Conservation (phyloP, 2,329 filamentous ascomycete species). For the Colletotrichum abscissum region DNA sequence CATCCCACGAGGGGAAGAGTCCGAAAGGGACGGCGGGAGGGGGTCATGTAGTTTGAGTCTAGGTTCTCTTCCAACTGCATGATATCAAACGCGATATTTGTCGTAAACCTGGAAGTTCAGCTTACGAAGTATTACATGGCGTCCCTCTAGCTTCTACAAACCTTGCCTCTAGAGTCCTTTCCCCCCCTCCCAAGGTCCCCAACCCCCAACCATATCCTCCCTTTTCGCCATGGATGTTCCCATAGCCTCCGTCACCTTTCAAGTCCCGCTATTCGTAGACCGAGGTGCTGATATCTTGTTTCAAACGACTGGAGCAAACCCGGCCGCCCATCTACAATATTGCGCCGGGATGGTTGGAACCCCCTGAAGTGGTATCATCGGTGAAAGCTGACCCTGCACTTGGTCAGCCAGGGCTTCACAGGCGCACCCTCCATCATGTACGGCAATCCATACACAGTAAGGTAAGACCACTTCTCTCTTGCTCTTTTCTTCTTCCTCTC, state of each 20-base stretch:
- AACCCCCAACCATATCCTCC: too few relatives aligned
- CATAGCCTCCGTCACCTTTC: not conserved
- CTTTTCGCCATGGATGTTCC: not conserved
- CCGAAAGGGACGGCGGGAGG: not conserved
- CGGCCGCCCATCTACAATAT: too few relatives aligned
- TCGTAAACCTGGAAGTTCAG: not conserved
- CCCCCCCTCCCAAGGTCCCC: too few relatives aligned
- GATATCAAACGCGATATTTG: not conserved
- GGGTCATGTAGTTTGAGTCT: too few relatives aligned
- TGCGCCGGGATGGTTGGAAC: too few relatives aligned
- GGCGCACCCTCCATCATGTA: constrained; percentile 2
- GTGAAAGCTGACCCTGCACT: not conserved
- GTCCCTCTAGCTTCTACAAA: not conserved
- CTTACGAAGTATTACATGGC: not conserved
- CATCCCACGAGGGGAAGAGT: not conserved
- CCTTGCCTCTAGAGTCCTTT: not conserved
- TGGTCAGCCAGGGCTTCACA: not conserved
- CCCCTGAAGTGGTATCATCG: not conserved
- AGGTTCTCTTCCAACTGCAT: not conserved
- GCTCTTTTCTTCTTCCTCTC: not conserved
- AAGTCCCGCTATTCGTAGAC: not conserved
- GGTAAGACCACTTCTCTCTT: not conserved
- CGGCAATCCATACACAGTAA: not conserved
- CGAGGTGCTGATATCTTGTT: not conserved
- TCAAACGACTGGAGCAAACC: not conserved